Evolutionary conservation across 2,329 filamentous ascomycete species (phyloP).

Genomic region (Amphichorda felina): DNA sequence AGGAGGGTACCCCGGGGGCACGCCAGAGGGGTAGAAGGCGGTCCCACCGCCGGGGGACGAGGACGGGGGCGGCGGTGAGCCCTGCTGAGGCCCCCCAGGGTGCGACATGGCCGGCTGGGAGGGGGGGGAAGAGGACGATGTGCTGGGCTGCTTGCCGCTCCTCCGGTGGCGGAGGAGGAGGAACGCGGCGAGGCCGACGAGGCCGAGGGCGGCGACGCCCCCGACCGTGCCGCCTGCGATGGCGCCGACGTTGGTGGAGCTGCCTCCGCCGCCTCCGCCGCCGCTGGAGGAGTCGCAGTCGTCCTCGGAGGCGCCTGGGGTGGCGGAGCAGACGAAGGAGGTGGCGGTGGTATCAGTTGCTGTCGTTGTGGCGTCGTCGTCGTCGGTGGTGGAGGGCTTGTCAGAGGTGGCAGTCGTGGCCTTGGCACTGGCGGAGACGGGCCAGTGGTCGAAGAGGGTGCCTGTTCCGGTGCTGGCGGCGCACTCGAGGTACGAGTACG

Average conservation of each 20-base stretch:
- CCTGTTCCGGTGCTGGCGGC: conserved; percentile 10
- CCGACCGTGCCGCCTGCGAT: conserved; percentile 35
- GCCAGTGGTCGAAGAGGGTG: conserved; percentile 7
- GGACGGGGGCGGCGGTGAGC: too few relatives aligned
- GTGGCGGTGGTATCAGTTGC: conserved; percentile 4
- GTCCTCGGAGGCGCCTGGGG: conserved; percentile 1
- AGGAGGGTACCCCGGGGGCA: conserved; percentile 9
- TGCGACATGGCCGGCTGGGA: too few relatives aligned
- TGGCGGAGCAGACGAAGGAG: background rate
- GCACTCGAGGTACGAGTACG: conserved; percentile 16
- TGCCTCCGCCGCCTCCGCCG: conserved; percentile 17
- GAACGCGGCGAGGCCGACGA: conserved; percentile 27
- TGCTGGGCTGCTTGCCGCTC: conserved; percentile 10
- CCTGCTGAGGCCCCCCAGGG: too few relatives aligned
- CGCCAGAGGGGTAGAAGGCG: conserved; percentile 14
- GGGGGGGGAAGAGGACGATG: conserved; percentile 9
- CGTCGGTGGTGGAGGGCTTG: background rate
- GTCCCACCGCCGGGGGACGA: background rate
- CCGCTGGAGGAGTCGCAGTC: conserved; percentile 13
- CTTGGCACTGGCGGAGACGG: background rate
- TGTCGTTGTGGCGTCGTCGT: conserved; percentile 4
- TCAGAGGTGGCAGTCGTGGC: background rate
- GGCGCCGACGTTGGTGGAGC: conserved; percentile 21
- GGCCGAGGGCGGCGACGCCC: conserved; percentile 26
- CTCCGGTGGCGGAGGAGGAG: conserved; percentile 26